These are phyloP conservation scores for Blastocladiella emersonii DNA, from an alignment of 371 early-diverging fungal genomes.

Conservation along the genomic window DNA sequence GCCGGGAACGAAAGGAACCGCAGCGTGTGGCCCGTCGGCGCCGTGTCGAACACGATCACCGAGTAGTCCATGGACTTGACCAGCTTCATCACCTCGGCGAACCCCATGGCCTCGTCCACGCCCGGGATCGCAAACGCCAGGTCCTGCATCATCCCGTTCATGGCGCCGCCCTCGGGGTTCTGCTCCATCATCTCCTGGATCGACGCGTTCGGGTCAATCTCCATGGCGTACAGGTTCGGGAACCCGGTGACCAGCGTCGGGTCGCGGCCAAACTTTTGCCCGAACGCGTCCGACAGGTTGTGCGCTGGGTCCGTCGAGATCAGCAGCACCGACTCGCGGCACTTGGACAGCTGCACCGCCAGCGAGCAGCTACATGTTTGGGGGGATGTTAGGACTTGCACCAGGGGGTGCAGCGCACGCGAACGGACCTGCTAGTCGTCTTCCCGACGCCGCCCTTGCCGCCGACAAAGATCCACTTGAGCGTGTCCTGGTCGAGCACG, in stretches of 20 bases:
- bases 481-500: constrained; percentile 82
- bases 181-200: constrained; percentile 94
- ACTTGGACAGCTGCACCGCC: constrained; percentile 81
- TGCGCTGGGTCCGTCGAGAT: constrained; percentile 98
- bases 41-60: constrained; percentile 96
- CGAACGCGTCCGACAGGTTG: constrained; percentile 96
- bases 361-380: constrained; percentile 51
- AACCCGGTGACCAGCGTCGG: constrained; percentile 91
- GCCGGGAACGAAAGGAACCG: constrained; percentile 95
- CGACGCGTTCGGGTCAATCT: constrained; percentile 93
- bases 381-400: constrained; percentile 34
- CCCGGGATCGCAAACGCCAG: constrained; percentile 95
- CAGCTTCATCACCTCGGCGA: constrained; percentile 98
- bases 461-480: constrained; percentile 97
- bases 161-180: constrained; percentile 48
- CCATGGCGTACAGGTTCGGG: constrained; percentile 92
- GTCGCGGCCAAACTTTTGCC: constrained; percentile 92
- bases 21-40: constrained; percentile 98
- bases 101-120: constrained; percentile 98
- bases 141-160: constrained; percentile 80
- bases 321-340: constrained; percentile 83
- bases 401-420: not conserved
- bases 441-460: constrained; percentile 95
- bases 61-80: constrained; percentile 97
- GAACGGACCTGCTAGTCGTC: not conserved